Evolutionary conservation across 192 early-diverging fungal genomes (phyloP).

Genomic region (Allomyces macrogynus): DNA sequence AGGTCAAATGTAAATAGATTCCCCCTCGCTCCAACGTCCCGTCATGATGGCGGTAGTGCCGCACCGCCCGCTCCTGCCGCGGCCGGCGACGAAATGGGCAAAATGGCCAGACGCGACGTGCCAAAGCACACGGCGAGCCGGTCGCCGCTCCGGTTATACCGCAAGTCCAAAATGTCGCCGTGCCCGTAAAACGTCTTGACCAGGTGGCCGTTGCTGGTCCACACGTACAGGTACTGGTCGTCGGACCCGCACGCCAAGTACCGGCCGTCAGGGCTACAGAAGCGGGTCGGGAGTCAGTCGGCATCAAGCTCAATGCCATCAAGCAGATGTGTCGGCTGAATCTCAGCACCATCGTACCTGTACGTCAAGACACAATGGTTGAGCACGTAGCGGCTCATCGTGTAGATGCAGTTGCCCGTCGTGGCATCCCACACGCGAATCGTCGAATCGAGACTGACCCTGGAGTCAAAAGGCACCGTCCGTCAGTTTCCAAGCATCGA

Average conservation of each 20-base stretch:
- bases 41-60: no score
- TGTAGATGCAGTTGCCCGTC: background rate
- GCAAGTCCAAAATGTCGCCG: background rate
- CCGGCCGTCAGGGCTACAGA: background rate
- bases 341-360: no score
- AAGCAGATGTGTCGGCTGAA: no score
- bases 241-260: background rate
- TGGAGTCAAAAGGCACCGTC: background rate
- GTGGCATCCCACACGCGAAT: background rate
- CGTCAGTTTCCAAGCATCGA: no score
- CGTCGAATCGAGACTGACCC: background rate
- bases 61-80: background rate
- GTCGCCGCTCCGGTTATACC: background rate
- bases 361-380: background rate
- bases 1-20: no score
- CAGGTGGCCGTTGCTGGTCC: background rate
- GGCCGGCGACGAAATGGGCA: background rate
- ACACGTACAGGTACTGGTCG: background rate
- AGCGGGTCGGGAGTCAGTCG: no score
- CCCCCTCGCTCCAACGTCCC: no score
- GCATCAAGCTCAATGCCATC: no score
- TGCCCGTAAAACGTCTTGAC: background rate
- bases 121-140: background rate
- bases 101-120: background rate
- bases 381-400: background rate